These are phyloP conservation scores for Fusarium xyrophilum DNA, from an alignment of 2,329 filamentous ascomycete genomes.

Conservation along the genomic window DNA sequence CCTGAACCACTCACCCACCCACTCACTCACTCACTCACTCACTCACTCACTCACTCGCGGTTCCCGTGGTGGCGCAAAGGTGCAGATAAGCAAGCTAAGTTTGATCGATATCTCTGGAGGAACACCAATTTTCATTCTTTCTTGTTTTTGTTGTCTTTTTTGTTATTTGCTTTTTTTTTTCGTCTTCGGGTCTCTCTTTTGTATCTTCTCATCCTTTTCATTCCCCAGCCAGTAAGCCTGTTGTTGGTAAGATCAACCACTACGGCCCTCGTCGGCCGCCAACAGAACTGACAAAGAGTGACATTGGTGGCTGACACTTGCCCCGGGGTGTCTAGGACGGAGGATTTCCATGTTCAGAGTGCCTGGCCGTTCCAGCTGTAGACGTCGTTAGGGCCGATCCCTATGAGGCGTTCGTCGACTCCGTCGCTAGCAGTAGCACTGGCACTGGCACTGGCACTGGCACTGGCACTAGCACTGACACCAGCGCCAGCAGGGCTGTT, in stretches of 20 bases:
- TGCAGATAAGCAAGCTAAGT: background rate
- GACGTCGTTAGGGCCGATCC: constrained; percentile 16
- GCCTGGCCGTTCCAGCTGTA: constrained; percentile 33
- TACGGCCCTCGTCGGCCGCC: constrained; percentile 3
- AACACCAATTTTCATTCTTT: background rate
- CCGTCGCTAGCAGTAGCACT: constrained; percentile 16
- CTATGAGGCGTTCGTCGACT: constrained; percentile 34
- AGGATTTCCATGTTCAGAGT: constrained; percentile 22
- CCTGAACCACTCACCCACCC: background rate
- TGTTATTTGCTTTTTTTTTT: background rate
- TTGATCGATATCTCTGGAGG: background rate
- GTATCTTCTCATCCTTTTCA: background rate
- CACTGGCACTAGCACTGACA: background rate
- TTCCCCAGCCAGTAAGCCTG: background rate
- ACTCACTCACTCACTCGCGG: constrained; percentile 1
- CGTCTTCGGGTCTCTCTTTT: background rate
- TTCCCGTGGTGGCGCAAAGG: background rate
- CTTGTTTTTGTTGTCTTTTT: background rate
- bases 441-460: background rate
- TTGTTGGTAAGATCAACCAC: background rate
- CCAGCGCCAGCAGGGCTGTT: background rate
- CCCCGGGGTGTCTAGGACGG: background rate
- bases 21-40: background rate
- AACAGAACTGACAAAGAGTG: constrained; percentile 8
- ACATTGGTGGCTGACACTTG: constrained; percentile 13